phyloP scores from a whole-genome alignment of 1,284 basidiomycete species.

The Cystobasidium pallidum region DNA sequence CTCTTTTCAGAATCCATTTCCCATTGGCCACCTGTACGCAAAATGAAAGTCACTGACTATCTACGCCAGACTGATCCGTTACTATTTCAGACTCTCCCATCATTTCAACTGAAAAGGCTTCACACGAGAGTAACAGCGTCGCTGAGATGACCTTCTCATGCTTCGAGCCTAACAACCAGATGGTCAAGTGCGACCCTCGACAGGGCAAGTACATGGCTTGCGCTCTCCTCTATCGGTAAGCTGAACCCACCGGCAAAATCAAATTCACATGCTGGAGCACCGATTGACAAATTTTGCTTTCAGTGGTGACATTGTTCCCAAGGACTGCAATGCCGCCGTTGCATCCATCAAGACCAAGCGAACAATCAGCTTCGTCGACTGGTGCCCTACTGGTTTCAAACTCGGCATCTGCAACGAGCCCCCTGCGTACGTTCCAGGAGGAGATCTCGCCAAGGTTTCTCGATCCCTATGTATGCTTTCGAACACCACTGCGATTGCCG shows the following conservation, averaged over 20 bases:
- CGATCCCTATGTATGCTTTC: slow-evolving; percentile 98
- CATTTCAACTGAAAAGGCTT: slow-evolving; percentile 76
- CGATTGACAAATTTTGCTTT: too few species aligned
- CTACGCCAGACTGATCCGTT: neutral
- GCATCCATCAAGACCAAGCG: slow-evolving; percentile 94
- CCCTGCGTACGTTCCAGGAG: slow-evolving; percentile 84
- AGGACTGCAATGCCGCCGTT: slow-evolving; percentile 93
- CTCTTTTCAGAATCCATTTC: slow-evolving; percentile 54
- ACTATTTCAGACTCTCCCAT: slow-evolving; percentile 71
- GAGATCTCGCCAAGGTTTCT: slow-evolving; percentile 90
- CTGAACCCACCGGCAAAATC: too few species aligned
- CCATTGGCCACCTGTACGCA: slow-evolving; percentile 50
- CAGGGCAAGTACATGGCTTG: slow-evolving; percentile 89
- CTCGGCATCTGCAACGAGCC: slow-evolving; percentile 58
- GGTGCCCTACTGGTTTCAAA: slow-evolving; percentile 99
- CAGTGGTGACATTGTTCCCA: slow-evolving; percentile 96
- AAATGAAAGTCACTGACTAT: neutral
- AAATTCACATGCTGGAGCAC: too few species aligned
- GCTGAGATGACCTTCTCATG: slow-evolving; percentile 98
- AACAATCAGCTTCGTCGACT: slow-evolving; percentile 92
- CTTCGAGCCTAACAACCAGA: slow-evolving; percentile 97
- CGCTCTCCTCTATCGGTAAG: slow-evolving; percentile 61
- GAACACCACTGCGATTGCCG: slow-evolving; percentile 90
- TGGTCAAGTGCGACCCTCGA: slow-evolving; percentile 94
- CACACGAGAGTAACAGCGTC: slow-evolving; percentile 96